phyloP scores from a whole-genome alignment of 345 rosid species.

The Ceriops decandra region DNA sequence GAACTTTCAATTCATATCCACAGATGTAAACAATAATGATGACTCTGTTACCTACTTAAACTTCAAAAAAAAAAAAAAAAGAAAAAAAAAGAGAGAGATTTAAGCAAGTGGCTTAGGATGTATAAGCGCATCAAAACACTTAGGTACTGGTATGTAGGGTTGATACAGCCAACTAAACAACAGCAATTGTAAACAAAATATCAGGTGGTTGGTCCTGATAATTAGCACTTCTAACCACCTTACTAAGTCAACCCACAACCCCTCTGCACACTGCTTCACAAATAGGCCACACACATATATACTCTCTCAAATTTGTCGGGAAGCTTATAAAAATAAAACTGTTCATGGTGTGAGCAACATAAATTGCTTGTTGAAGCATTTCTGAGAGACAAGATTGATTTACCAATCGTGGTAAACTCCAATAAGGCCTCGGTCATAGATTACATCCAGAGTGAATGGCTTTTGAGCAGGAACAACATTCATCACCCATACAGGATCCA shows the following conservation, averaged over 20 bases:
- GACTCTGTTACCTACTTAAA: too few relatives aligned
- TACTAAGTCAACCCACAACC: neutral
- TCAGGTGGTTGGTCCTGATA: neutral
- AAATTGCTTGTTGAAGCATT: neutral
- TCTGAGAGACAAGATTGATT: slow-evolving; percentile 20
- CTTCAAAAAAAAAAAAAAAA: neutral
- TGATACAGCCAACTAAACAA: neutral
- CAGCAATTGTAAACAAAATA: neutral
- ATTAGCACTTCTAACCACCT: neutral
- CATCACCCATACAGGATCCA: slow-evolving; percentile 95
- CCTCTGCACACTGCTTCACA: neutral
- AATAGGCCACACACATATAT: neutral
- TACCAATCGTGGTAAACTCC: slow-evolving; percentile 89
- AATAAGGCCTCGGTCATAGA: slow-evolving; percentile 84
- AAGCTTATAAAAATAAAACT: neutral
- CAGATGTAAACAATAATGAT: neutral
- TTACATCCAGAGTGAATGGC: slow-evolving; percentile 65
- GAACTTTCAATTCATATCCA: neutral
- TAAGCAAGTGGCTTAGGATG: neutral
- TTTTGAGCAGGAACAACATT: slow-evolving; percentile 85
- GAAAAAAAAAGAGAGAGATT: neutral
- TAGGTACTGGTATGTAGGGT: neutral
- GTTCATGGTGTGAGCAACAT: neutral
- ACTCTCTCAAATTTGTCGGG: neutral
- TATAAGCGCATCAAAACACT: neutral